A percentile compares a stretch with the other conserved stretches of the same genome.
These are phyloP conservation scores for Geosiphon pyriformis DNA, from an alignment of 192 early-diverging fungal genomes.

Conservation along the genomic window DNA sequence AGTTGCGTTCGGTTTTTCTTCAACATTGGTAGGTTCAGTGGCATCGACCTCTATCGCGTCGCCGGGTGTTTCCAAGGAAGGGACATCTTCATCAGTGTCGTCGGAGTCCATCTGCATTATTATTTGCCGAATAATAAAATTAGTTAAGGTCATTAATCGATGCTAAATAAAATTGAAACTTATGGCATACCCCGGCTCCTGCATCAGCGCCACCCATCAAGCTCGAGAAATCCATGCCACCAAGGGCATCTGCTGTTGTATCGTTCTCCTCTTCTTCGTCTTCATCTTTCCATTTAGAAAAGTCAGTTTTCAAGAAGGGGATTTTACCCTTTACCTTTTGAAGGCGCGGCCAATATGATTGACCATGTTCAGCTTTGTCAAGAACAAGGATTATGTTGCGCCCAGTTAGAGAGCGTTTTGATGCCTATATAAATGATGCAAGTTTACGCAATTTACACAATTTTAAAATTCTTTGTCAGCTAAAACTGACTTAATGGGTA, in stretches of 20 bases:
- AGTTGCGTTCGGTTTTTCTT: background rate
- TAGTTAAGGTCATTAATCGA: background rate
- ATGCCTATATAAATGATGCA: slow-evolving; percentile 46
- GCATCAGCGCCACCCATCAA: slow-evolving; percentile 54
- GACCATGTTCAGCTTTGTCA: slow-evolving; percentile 62
- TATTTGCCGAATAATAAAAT: background rate
- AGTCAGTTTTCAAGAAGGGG: slow-evolving; percentile 87
- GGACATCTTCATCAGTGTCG: slow-evolving; percentile 5
- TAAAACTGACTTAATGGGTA: background rate
- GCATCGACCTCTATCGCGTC: background rate
- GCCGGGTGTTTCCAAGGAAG: slow-evolving; percentile 2
- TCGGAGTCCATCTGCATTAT: background rate
- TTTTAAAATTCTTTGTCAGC: too few species aligned
- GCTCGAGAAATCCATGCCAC: slow-evolving; percentile 65
- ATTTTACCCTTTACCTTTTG: slow-evolving; percentile 57
- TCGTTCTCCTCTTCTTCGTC: slow-evolving; percentile 85
- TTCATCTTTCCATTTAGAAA: slow-evolving; percentile 85
- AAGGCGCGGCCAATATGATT: slow-evolving; percentile 82
- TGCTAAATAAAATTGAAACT: background rate
- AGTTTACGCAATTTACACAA: too few species aligned
- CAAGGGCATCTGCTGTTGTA: slow-evolving; percentile 34
- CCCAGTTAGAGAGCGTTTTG: slow-evolving; percentile 59
- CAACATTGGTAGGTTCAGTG: background rate
- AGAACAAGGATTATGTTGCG: slow-evolving; percentile 66
- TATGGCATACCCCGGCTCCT: slow-evolving; percentile 38